Conservation (phyloP, 2,329 filamentous ascomycete genomes). For the Helotiales sp. region DNA sequence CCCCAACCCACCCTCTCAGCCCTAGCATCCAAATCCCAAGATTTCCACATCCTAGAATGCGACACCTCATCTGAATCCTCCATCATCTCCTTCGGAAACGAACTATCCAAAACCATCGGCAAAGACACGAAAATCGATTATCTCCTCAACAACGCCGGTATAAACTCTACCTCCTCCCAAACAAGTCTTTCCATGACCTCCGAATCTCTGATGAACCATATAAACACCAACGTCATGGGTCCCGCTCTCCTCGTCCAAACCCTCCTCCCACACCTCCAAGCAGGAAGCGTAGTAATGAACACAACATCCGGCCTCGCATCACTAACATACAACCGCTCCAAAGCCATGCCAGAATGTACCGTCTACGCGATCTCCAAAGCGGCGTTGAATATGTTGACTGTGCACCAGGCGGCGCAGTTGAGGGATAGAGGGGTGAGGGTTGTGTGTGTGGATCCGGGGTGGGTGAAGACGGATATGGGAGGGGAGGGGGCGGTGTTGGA, state of each 20-base stretch:
- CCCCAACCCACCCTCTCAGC: slow-evolving; percentile 34
- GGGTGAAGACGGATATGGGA: slow-evolving; percentile 18
- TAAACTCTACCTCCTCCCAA: slow-evolving; percentile 40
- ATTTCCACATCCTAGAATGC: slow-evolving; percentile 42
- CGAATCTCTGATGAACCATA: slow-evolving; percentile 39
- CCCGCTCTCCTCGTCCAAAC: slow-evolving; percentile 46
- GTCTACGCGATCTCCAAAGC: slow-evolving; percentile 23
- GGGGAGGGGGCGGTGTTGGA: slow-evolving; percentile 6
- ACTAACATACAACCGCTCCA: neutral
- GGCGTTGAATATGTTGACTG: slow-evolving; percentile 22
- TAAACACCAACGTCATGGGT: slow-evolving; percentile 47
- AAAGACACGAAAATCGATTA: slow-evolving; percentile 39
- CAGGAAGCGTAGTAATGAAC: slow-evolving; percentile 21
- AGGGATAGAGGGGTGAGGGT: slow-evolving; percentile 2
- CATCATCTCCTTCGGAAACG: slow-evolving; percentile 37
- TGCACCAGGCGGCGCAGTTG: slow-evolving; percentile 9
- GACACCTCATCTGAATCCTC: slow-evolving; percentile 39
- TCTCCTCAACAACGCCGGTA: slow-evolving; percentile 43
- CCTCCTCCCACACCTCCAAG: slow-evolving; percentile 24
- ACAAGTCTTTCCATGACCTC: slow-evolving; percentile 41
- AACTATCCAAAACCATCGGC: slow-evolving; percentile 35
- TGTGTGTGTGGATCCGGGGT: slow-evolving; percentile 9
- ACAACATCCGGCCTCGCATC: slow-evolving; percentile 13
- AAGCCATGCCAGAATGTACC: neutral
- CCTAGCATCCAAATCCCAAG: slow-evolving; percentile 24